Evolutionary conservation across 768 basidiomycete species (phyloP), one percentile per base, ranked within the genome.

Genomic region (Xerocomellus chrysenteron): DNA sequence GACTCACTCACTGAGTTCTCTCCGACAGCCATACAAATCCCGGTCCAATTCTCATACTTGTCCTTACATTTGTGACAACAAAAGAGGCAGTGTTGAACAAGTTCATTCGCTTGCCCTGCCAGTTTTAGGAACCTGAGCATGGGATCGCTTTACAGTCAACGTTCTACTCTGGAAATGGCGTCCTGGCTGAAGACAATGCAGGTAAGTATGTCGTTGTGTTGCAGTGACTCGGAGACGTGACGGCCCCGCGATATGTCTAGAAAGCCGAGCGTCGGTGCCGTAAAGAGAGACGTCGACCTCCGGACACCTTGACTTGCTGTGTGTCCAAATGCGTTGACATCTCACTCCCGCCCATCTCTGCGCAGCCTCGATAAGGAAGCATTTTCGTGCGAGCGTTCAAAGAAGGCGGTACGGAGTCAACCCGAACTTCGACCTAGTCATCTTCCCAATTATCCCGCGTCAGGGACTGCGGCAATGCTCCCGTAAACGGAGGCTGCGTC

Each of bases 401-500:
- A 21, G 13, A 43, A 58, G 56, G 63, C 68, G 32, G 24, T 69
- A 53, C 65, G 10, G 47, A 56, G 40, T 66, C 63, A 62, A 44
- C 40, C 21, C 47, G 51, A 59, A 43, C 9, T 43, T 28, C 28
- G 9, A 17, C 40, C 62, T 28, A 65, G 61, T 64, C 64, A 50
- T 40, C 39, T 16, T n/a, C n/a, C 39, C 36, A 33, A 21, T 17
- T 50, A 13, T 19, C 45, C 24, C 30, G 35, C 37, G 30, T 43
- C 54, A 59, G 64, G 57, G 40, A 50, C 66, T 12, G 59, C 65
- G 68, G 68, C 69, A 62, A 64, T 70, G 68, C 67, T 17, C 59
- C n/a, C 52, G 52, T 64, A 52, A 33, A 50, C 47, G 57, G 62
- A 64, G 69, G 68, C 69, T 57, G 69, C 64, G 64, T 54, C 58